These are phyloP conservation scores for Zygosaccharomyces kombuchaensis DNA, from an alignment of 805 yeast species.

Conservation along the genomic window DNA sequence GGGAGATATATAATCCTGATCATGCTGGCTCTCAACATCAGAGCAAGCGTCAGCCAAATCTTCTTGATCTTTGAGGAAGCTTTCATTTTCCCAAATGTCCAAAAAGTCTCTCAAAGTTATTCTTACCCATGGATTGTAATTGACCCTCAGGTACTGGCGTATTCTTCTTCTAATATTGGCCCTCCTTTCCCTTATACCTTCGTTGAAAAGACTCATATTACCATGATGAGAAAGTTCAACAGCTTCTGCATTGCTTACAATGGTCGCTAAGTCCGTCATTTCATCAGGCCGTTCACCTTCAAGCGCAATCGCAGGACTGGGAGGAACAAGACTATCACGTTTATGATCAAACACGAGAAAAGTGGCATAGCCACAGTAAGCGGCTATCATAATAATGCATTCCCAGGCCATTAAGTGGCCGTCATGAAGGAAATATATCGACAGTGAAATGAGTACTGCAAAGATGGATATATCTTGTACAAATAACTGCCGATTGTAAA, in stretches of 20 bases:
- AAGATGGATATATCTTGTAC: constrained; percentile 60
- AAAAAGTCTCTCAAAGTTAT: constrained; percentile 27
- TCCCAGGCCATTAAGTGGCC: constrained; percentile 52
- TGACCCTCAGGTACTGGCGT: constrained; percentile 21
- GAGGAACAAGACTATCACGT: not conserved
- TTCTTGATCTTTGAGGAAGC: not conserved
- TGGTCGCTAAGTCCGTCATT: constrained; percentile 8
- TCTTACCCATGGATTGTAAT: constrained; percentile 28
- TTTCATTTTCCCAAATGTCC: constrained; percentile 29
- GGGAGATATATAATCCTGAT: constrained; percentile 4
- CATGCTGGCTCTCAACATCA: constrained; percentile 4
- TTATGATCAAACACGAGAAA: constrained; percentile 38
- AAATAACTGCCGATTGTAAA: constrained; percentile 43
- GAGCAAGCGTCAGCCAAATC: constrained; percentile 4
- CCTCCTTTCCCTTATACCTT: constrained; percentile 19
- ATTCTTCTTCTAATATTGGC: constrained; percentile 18
- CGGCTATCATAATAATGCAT: constrained; percentile 50
- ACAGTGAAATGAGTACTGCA: constrained; percentile 43
- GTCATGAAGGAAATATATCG: constrained; percentile 50
- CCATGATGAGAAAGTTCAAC: constrained; percentile 3
- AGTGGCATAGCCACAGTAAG: constrained; percentile 57
- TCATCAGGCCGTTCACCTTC: not conserved
- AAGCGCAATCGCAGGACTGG: not conserved
- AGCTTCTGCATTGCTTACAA: constrained; percentile 10
- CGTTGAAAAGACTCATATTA: constrained; percentile 17